phyloP scores from a whole-genome alignment of 2,329 filamentous ascomycete genomes.

The Trichoderma brevicompactum region DNA sequence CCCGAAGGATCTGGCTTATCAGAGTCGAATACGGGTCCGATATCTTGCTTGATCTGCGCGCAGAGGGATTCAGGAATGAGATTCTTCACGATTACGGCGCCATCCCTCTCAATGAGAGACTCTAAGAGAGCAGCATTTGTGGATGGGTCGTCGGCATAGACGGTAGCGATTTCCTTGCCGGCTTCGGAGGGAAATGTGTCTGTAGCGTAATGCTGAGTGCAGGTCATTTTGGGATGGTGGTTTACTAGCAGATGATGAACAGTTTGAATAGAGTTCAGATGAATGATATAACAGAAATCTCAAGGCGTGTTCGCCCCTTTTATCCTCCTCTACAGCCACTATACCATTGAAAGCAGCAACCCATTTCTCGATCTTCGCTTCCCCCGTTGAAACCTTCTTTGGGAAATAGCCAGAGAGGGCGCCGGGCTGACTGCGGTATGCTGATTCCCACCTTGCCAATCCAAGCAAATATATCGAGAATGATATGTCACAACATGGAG shows the following conservation, averaged over 20 bases:
- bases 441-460: background rate
- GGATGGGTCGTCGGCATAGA: constrained; percentile 33
- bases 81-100: constrained; percentile 45
- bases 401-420: constrained; percentile 1
- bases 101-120: constrained; percentile 39
- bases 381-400: background rate
- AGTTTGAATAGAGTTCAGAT: background rate
- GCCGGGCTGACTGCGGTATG: background rate
- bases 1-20: constrained; percentile 44
- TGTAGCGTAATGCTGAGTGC: constrained; percentile 22
- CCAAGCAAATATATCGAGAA: constrained; percentile 24
- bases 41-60: constrained; percentile 43
- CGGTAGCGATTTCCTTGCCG: constrained; percentile 32
- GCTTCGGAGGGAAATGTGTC: constrained; percentile 34
- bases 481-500: background rate
- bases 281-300: background rate
- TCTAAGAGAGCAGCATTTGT: constrained; percentile 33
- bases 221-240: constrained; percentile 20
- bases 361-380: background rate
- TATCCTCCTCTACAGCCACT: background rate
- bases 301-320: background rate
- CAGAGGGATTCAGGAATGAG: constrained; percentile 41
- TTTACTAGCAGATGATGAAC: background rate
- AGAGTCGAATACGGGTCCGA: constrained; percentile 45
- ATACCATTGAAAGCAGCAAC: background rate